Conservation (phyloP, 2,329 filamentous ascomycete species). For the Thielaviopsis ethacetica region DNA sequence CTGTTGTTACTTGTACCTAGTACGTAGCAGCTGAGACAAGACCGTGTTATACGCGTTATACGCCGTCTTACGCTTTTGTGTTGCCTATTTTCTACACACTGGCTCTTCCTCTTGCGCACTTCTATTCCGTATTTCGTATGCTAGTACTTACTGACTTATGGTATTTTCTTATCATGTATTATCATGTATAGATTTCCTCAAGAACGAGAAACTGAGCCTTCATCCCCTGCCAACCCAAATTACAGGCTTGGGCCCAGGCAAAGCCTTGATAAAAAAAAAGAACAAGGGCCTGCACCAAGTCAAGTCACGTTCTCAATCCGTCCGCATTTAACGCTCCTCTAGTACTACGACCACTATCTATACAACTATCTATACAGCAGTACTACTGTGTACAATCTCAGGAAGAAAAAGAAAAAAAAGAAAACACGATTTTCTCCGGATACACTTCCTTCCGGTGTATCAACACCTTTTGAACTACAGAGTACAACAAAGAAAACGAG, state of each 20-base stretch:
- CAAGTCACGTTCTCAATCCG: too few species aligned
- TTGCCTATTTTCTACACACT: background rate
- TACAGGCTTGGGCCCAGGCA: background rate
- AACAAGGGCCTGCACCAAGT: too few species aligned
- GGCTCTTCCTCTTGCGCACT: too few species aligned
- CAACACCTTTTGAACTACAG: background rate
- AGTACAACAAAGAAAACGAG: background rate
- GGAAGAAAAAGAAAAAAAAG: background rate
- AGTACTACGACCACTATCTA: too few species aligned
- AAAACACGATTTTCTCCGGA: background rate
- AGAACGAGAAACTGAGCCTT: background rate
- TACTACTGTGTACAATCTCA: background rate
- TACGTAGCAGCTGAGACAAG: background rate
- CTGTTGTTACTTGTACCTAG: background rate
- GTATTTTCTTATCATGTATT: background rate
- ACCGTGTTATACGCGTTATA: background rate
- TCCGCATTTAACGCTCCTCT: background rate
- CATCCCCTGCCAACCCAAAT: background rate
- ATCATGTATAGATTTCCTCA: background rate
- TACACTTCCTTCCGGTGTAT: background rate
- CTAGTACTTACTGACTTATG: too few species aligned
- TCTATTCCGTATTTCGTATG: too few species aligned
- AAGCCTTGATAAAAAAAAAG: too few species aligned
- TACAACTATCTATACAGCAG: too few species aligned
- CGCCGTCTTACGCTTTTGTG: background rate